phyloP scores from a whole-genome alignment of 352 stramenopile genomes.

The Pythium folliculosum region DNA sequence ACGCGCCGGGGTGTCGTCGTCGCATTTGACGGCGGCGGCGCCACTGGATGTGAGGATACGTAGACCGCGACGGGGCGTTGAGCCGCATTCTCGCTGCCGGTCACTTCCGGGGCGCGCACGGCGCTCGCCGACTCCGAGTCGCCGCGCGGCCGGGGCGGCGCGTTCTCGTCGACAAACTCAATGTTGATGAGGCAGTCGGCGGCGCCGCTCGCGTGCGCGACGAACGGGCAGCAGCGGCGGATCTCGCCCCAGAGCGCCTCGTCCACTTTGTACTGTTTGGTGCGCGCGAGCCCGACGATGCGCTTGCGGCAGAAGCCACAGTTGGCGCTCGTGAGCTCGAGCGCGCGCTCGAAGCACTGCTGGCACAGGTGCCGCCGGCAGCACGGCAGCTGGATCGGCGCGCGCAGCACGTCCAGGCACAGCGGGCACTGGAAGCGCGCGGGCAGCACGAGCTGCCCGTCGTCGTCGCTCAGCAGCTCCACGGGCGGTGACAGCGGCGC shows the following conservation, averaged over 20 bases:
- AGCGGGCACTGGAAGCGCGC: constrained; percentile 78
- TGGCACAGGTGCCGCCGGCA: constrained; percentile 70
- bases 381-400: constrained; percentile 69
- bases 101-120: constrained; percentile 5
- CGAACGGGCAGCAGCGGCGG: constrained; percentile 49
- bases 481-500: constrained; percentile 2
- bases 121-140: constrained; percentile 6
- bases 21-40: not conserved
- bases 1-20: constrained; percentile 1
- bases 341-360: constrained; percentile 70
- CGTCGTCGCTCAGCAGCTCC: constrained; percentile 17
- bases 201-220: constrained; percentile 17
- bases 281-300: constrained; percentile 73
- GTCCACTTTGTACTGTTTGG: constrained; percentile 74
- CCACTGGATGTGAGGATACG: too few relatives aligned
- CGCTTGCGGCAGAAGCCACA: constrained; percentile 81
- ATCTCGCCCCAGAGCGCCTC: constrained; percentile 63
- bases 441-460: constrained; percentile 40
- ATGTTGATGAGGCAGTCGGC: constrained; percentile 26
- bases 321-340: constrained; percentile 77
- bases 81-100: too few relatives aligned
- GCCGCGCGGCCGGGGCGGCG: constrained; percentile 2
- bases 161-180: constrained; percentile 33
- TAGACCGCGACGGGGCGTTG: too few relatives aligned
- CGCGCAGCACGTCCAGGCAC: constrained; percentile 72